Evolutionary conservation across 371 early-diverging fungal genomes (phyloP), one percentile per base, ranked within the genome.

Genomic region (Mortierella sp.): DNA sequence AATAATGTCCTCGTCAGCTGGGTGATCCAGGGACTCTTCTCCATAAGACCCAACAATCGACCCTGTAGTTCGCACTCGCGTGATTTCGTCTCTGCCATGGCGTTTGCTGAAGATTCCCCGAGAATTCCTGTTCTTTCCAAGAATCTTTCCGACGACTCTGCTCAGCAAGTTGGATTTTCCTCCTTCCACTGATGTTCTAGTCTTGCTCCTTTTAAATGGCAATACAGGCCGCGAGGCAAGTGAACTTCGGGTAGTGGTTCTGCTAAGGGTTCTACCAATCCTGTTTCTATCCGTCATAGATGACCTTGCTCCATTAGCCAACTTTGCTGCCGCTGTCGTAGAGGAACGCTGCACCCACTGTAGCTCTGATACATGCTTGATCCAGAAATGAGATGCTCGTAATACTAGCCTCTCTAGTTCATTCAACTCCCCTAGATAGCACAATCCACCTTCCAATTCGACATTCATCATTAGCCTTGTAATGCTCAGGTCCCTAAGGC

Each of bases 311-410:
- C 35, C 45, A n/a, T 49, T 47, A 16, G 30, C 37, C 40, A 35
- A 18, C 9, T 30, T 24, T 37, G 61, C 37, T 35, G 45, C 57
- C 30, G 40, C 67, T 20, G 67, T 24, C 11, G 47, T 52, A 2
- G 68, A 68, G 3, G 59, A 49, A 28, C n/a, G n/a, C 12, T 55
- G 63, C n/a, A 70, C 40, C 70, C 70, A 70, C 20, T 43, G 58
- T 6, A 70, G 18, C 5, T 70, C 70, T 24, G 62, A 62, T 9
- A 70, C 64, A 58, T 70, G 64, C 49, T 70, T 70, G 64, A 64
- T 28, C 64, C 58, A 57, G 24, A 70, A 62, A 30, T 70, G 70
- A 28, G 55, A 62, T 16, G 70, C 32, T 37, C 45, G 70, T 12
- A 70, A 35, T 18, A 52, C 62, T 24, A 70, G 51, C 22, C 20